Evolutionary conservation across 352 stramenopile genomes (phyloP).

Genomic region (Globisporangium mamillatum): DNA sequence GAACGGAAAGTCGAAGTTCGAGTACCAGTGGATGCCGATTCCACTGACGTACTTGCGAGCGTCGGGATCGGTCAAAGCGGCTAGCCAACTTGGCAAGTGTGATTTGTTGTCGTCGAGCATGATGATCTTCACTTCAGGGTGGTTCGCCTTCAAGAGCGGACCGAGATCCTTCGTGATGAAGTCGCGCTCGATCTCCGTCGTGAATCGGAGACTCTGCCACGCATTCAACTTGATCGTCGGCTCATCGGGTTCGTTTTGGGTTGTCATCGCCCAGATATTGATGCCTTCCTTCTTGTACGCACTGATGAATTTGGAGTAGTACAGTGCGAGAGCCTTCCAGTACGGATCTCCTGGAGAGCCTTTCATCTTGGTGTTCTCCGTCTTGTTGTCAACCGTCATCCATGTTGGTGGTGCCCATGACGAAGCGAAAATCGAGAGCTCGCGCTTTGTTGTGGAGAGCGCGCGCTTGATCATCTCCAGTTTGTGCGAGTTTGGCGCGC

Average conservation of each 20-base stretch:
- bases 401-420: slow-evolving; percentile 84
- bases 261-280: slow-evolving; percentile 80
- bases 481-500: slow-evolving; percentile 52
- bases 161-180: slow-evolving; percentile 85
- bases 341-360: slow-evolving; percentile 60
- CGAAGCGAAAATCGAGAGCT: slow-evolving; percentile 75
- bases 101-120: slow-evolving; percentile 84
- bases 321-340: slow-evolving; percentile 76
- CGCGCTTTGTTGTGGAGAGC: slow-evolving; percentile 30
- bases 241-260: slow-evolving; percentile 86
- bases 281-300: slow-evolving; percentile 77
- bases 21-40: slow-evolving; percentile 88
- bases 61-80: slow-evolving; percentile 43
- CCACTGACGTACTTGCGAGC: slow-evolving; percentile 75
- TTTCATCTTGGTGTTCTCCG: slow-evolving; percentile 51
- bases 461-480: slow-evolving; percentile 68
- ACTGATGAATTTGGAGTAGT: slow-evolving; percentile 87
- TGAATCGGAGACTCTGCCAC: slow-evolving; percentile 72
- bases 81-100: slow-evolving; percentile 35
- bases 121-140: slow-evolving; percentile 84
- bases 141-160: slow-evolving; percentile 52
- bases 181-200: slow-evolving; percentile 39
- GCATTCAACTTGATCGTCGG: slow-evolving; percentile 32
- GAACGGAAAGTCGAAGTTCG: slow-evolving; percentile 53
- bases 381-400: slow-evolving; percentile 79